Conservation (phyloP, 2,329 filamentous ascomycete genomes). For the Xylariaceae sp. region DNA sequence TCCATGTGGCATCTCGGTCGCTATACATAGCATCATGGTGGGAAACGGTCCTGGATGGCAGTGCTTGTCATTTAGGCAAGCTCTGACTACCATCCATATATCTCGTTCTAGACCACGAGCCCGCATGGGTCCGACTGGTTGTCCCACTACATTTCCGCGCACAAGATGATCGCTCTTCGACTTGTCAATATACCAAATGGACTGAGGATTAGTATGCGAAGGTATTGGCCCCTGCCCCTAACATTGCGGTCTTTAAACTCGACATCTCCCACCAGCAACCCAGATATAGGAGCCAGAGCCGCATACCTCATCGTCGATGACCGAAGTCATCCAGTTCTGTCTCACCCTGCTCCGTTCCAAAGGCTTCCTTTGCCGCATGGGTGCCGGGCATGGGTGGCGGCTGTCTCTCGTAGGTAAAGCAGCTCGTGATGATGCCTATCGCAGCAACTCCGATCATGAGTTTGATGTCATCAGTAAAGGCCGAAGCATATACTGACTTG, state of each 20-base stretch:
- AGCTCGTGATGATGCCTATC: constrained; percentile 51
- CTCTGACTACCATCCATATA: too few species aligned
- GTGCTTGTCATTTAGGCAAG: too few species aligned
- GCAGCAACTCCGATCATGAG: constrained; percentile 54
- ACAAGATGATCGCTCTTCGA: too few species aligned
- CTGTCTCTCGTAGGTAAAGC: constrained; percentile 52
- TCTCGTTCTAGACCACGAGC: too few species aligned
- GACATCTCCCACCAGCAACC: not conserved
- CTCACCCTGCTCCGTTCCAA: constrained; percentile 38
- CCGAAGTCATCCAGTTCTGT: constrained; percentile 42
- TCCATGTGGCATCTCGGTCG: not conserved
- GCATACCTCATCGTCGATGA: constrained; percentile 2
- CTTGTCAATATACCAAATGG: too few species aligned
- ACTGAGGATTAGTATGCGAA: not conserved
- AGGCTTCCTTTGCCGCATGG: constrained; percentile 36
- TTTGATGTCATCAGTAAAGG: constrained; percentile 55
- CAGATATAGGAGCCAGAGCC: not conserved
- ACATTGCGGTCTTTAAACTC: not conserved
- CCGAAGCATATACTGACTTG: constrained; percentile 51
- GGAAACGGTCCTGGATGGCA: not conserved
- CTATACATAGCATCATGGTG: not conserved
- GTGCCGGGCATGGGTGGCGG: constrained; percentile 45
- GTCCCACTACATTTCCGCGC: too few species aligned
- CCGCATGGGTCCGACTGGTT: too few species aligned
- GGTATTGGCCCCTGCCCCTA: not conserved